These are phyloP conservation scores for Leishmania lainsoni DNA, from an alignment of 208 protist species.

Conservation along the genomic window DNA sequence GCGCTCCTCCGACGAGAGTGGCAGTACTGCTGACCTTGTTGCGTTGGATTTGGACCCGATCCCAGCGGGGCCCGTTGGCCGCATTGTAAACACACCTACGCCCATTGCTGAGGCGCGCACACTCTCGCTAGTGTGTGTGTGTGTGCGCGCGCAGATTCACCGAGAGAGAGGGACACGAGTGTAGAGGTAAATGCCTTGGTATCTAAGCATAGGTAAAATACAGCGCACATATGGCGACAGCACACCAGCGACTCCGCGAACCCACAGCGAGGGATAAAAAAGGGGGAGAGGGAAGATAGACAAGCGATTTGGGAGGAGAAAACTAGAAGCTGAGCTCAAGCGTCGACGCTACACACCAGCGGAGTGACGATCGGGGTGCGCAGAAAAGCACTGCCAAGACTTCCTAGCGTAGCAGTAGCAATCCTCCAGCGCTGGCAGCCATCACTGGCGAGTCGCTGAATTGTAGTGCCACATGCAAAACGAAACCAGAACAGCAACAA, in stretches of 20 bases:
- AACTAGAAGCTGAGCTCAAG: neutral
- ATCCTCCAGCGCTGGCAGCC: neutral
- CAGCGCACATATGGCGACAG: neutral
- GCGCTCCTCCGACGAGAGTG: slow-evolving; percentile 13
- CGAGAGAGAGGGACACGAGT: neutral
- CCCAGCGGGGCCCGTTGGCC: neutral
- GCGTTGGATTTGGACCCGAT: neutral
- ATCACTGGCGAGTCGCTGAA: neutral
- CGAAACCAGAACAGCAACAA: too few species aligned
- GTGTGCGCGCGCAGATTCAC: neutral
- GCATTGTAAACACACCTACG: neutral
- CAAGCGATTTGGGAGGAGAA: neutral
- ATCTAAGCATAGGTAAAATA: neutral
- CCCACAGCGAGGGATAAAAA: neutral
- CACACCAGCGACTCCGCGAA: neutral
- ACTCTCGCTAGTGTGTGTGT: neutral
- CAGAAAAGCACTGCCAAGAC: neutral
- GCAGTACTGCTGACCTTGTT: neutral
- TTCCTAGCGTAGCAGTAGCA: neutral
- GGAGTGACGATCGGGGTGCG: neutral
- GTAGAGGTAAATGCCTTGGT: neutral
- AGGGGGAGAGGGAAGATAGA: neutral
- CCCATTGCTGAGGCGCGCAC: slow-evolving; percentile 6
- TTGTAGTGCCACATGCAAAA: neutral
- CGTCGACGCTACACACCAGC: neutral